Evolutionary conservation across 2,329 filamentous ascomycete genomes (phyloP), one percentile per base, ranked within the genome.

Genomic region (Talaromyces sp.): DNA sequence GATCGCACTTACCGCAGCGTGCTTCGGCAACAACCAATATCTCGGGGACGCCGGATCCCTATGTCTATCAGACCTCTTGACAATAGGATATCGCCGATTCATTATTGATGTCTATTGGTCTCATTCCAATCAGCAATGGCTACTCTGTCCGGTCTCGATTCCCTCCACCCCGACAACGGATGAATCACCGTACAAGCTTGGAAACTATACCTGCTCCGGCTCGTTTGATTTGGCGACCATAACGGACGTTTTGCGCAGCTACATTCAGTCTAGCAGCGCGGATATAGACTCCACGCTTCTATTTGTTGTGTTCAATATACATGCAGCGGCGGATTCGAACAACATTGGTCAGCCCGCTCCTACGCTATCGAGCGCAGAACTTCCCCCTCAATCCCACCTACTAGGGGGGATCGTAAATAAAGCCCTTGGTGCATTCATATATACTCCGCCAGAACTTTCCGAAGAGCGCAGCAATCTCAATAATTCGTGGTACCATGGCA

Each of bases 91-190:
- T 67, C 79, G 81, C 42, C 79, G 83, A 50, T 79, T 88, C 52
- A 74, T 83, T 48, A 73, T 88, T 31, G 87, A 89, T 70, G 67
- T 88, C 12, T 89, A 86, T 69, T 89, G 87, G 87, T 86, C 88
- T 66, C 69, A 79, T 25, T 77, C 74, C 33, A 78, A 81, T 31
- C 73, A 73, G 35, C 70, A 78, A 44, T 89, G 86, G 84, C 83
- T 79, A 57, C 79, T 89, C 18, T 89, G 87, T 70, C 87, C 87
- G 0, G 83, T 83, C 2, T 72, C 81, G 52, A 76, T 86, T 59
- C 81, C 82, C 66, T 68, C 31, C 68, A 68, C 61, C 65, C 64
- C 33, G 56, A 66, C 59, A 7, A 66, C 69, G 2, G 62, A 69
- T 9, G 70, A 69, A 12, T 71, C 75, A 6, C 63, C 82, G 5